Evolutionary conservation across 2,329 filamentous ascomycete genomes (phyloP), one percentile per base, ranked within the genome.

Genomic region (Alternaria novae-zelandiae): DNA sequence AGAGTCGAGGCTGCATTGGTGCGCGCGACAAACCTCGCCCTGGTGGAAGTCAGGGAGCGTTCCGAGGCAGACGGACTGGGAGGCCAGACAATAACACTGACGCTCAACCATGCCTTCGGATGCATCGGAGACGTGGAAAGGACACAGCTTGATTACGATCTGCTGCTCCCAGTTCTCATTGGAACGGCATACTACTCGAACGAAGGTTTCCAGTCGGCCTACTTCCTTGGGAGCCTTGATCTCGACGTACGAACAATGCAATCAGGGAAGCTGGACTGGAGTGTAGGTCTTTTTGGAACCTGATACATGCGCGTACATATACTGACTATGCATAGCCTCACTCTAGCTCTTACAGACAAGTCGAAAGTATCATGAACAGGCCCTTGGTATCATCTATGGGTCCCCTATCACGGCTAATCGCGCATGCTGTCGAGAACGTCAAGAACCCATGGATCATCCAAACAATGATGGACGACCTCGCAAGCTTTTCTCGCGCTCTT

Each of bases 61-160:
- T 83, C 83, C 2, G 81, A 83, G 50, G 83, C 83, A 28, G 84
- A 85, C 59, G 87, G 86, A 47, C 66, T 85, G 5, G 80, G 79
- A 10, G 78, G 78, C 25, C 80, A 82, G 46, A 80, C 78, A 6
- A 87, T 95, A 28, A 86, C 90, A 0, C 84, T 96, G 71, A 89
- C 92, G 0, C 81, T 97, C 67, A 93, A 91, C 69, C 92, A 93
- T 74, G 89, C 89, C 1, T 94, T 96, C 69, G 89, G 91, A 4
- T 83, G 91, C 25, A 80, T 97, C 8, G 88, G 90, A 0, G 86
- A 89, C 55, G 78, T 81, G 4, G 85, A 90, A 61, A 86, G 86
- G 67, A 79, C 81, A 6, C 81, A 85, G 50, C 76, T 96, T 43
- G 84, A 93, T 71, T 91, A 90, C 78, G 87, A 93, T 69, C 57